A percentile compares a stretch with the other conserved stretches of the same genome.
Evolutionary conservation across 164 flowering plant genomes (phyloP).

Genomic region (Liquidambar formosana): DNA sequence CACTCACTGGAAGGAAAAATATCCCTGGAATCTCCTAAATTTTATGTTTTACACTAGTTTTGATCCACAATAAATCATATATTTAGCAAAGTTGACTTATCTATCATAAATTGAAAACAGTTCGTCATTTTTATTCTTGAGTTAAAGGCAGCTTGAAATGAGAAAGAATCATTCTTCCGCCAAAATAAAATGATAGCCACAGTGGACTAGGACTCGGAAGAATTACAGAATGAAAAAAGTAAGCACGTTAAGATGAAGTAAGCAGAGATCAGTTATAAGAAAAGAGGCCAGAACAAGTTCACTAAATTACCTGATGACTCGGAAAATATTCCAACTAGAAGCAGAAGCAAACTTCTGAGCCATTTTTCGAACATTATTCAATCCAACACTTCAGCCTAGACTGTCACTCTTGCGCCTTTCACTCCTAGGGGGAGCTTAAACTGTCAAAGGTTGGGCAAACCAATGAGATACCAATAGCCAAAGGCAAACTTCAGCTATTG

Average conservation of each 20-base stretch:
- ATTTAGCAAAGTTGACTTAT: too few relatives aligned
- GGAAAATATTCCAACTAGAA: slow-evolving; percentile 28
- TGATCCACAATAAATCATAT: too few relatives aligned
- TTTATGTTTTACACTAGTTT: too few relatives aligned
- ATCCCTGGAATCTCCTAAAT: too few relatives aligned
- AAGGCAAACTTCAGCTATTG: not conserved
- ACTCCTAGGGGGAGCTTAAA: not conserved
- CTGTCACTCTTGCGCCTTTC: not conserved
- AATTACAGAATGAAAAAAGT: not conserved
- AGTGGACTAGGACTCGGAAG: not conserved
- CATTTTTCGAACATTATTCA: slow-evolving; percentile 42
- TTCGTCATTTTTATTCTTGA: too few relatives aligned
- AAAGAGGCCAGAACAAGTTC: not conserved
- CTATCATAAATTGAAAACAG: too few relatives aligned
- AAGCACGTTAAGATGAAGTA: not conserved
- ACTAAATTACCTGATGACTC: slow-evolving; percentile 37
- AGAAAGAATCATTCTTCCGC: too few relatives aligned
- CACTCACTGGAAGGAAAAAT: too few relatives aligned
- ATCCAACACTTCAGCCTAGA: slow-evolving; percentile 18
- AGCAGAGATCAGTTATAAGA: not conserved
- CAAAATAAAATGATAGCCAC: too few relatives aligned
- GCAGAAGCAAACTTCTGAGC: slow-evolving; percentile 33
- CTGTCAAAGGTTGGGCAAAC: not conserved
- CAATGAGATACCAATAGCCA: not conserved
- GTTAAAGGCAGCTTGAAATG: too few relatives aligned